Evolutionary conservation across 139 green algal genomes (phyloP).

Genomic region (Chlamydomonas sp.): DNA sequence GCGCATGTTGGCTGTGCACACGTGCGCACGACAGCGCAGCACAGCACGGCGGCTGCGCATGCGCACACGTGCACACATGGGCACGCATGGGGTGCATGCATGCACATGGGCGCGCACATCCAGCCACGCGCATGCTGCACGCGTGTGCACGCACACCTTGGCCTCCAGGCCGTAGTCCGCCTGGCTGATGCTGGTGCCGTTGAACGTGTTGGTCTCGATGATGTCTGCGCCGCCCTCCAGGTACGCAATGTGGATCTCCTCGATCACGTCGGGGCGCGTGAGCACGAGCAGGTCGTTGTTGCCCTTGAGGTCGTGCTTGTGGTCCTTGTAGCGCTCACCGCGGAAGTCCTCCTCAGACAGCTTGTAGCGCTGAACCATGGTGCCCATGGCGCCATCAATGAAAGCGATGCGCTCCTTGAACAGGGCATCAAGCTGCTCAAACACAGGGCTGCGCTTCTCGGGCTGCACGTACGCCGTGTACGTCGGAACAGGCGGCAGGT

Average conservation of each 20-base stretch:
- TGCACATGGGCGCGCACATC: too few relatives aligned
- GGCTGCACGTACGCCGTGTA: conserved; percentile 34
- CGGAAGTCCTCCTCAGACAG: conserved; percentile 89
- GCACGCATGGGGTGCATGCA: too few relatives aligned
- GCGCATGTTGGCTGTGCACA: too few relatives aligned
- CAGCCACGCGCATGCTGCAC: too few relatives aligned
- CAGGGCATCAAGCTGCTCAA: conserved; percentile 55
- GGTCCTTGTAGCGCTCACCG: conserved; percentile 60
- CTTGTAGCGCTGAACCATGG: conserved; percentile 76
- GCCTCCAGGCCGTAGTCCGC: conserved; percentile 89
- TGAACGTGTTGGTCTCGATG: conserved; percentile 99
- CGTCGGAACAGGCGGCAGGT: conserved; percentile 42
- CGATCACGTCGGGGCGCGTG: conserved; percentile 88
- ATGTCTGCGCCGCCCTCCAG: conserved; percentile 90
- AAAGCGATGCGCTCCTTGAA: conserved; percentile 86
- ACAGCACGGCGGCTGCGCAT: too few relatives aligned
- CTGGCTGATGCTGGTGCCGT: conserved; percentile 86
- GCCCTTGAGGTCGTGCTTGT: conserved; percentile 88
- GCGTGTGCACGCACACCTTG: conserved; percentile 28
- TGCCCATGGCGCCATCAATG: conserved; percentile 98
- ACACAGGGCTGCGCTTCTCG: conserved; percentile 14
- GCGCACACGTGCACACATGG: too few relatives aligned
- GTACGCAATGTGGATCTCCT: conserved; percentile 87
- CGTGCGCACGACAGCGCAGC: too few relatives aligned
- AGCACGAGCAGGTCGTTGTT: conserved; percentile 97